These are phyloP conservation scores for Coemansia sp. DNA, from an alignment of 192 early-diverging fungal genomes.

Conservation along the genomic window DNA sequence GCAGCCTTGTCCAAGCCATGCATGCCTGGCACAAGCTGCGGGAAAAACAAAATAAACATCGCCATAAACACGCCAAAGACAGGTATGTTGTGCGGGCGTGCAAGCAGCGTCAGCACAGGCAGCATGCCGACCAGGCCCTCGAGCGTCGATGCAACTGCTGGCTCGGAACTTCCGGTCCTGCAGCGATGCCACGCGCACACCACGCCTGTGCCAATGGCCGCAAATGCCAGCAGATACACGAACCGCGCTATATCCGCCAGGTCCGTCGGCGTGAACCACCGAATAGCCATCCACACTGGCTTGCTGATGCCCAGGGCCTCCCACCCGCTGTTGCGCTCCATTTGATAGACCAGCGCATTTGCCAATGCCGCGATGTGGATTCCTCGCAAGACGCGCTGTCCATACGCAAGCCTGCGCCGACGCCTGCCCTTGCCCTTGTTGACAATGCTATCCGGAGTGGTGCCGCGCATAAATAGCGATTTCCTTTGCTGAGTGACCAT, in stretches of 20 bases:
- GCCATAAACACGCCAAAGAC: conserved; percentile 57
- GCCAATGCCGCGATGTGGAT: conserved; percentile 17
- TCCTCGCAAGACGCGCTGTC: conserved; percentile 19
- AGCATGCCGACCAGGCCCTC: conserved; percentile 51
- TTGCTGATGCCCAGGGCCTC: conserved; percentile 15
- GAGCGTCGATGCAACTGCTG: conserved; percentile 11
- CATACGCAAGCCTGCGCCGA: background rate
- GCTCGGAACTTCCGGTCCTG: conserved; percentile 5
- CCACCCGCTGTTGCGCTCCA: conserved; percentile 38
- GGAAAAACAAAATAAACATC: conserved; percentile 50
- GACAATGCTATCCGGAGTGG: background rate
- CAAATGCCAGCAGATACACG: conserved; percentile 15
- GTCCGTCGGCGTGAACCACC: conserved; percentile 22
- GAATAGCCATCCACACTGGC: conserved; percentile 10
- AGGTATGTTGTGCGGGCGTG: conserved; percentile 60
- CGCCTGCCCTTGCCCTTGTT: background rate
- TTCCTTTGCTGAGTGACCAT: background rate
- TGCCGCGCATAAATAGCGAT: background rate
- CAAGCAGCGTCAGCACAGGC: conserved; percentile 62
- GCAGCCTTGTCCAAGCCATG: conserved; percentile 3
- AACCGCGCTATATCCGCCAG: conserved; percentile 18
- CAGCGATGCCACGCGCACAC: conserved; percentile 10
- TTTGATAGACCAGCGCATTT: conserved; percentile 37
- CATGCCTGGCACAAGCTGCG: conserved; percentile 17
- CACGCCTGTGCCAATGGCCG: background rate